These are phyloP conservation scores for Turnera subulata DNA, from an alignment of 345 rosid genomes.

Conservation along the genomic window DNA sequence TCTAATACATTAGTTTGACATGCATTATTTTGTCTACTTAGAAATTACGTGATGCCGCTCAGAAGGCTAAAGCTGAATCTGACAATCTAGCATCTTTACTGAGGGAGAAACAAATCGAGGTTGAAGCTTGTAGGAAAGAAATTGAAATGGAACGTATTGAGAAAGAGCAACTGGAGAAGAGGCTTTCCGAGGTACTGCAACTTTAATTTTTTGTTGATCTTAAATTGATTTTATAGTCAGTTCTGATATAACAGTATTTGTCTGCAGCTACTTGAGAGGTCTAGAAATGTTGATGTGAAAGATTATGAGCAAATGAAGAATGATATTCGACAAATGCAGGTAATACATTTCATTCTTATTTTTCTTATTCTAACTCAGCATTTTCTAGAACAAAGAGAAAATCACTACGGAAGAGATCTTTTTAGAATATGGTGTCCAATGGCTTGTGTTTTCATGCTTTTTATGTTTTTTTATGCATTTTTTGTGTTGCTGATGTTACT, in stretches of 20 bases:
- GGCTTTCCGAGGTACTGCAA: slow-evolving; percentile 63
- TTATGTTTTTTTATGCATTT: too few species aligned
- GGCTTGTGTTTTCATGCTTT: too few species aligned
- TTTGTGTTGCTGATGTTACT: too few species aligned
- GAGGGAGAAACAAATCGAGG: slow-evolving; percentile 61
- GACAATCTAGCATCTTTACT: slow-evolving; percentile 46
- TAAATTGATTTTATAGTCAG: slow-evolving; percentile 4
- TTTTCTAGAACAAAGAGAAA: too few species aligned
- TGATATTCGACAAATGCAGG: slow-evolving; percentile 61
- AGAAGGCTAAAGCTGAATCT: slow-evolving; percentile 48
- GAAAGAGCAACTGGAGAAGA: slow-evolving; percentile 58
- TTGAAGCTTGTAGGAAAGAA: slow-evolving; percentile 65
- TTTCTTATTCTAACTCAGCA: too few species aligned
- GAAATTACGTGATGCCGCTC: slow-evolving; percentile 74
- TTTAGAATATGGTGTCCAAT: too few species aligned
- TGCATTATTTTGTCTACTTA: slow-evolving; percentile 19
- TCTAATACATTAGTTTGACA: background rate
- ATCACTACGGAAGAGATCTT: too few species aligned
- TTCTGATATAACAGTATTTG: slow-evolving; percentile 21
- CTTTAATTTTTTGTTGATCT: slow-evolving; percentile 1
- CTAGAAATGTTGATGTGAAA: slow-evolving; percentile 61
- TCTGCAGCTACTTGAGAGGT: slow-evolving; percentile 64
- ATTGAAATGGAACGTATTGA: slow-evolving; percentile 58
- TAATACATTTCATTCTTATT: slow-evolving; percentile 9
- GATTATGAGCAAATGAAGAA: slow-evolving; percentile 71